Evolutionary conservation across 257 asterid species (phyloP).

Genomic region (Ehretia macrophylla): DNA sequence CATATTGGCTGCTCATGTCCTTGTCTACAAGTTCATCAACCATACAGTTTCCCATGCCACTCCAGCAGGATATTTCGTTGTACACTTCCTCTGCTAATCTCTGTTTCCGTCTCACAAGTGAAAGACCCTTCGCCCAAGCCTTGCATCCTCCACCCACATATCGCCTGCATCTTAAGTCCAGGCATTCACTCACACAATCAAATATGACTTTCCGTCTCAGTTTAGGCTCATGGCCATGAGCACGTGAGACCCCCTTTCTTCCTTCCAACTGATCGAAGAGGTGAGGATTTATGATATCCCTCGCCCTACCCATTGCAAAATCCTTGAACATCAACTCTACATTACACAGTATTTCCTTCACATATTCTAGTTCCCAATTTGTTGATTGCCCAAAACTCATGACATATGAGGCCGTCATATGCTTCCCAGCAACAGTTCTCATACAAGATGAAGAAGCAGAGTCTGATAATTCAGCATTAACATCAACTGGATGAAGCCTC

Average conservation of each 20-base stretch:
- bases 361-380: slow-evolving; percentile 58
- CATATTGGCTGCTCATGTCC: slow-evolving; percentile 77
- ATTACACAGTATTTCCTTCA: slow-evolving; percentile 52
- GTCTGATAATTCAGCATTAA: slow-evolving; percentile 62
- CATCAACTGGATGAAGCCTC: slow-evolving; percentile 33
- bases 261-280: slow-evolving; percentile 53
- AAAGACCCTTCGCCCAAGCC: slow-evolving; percentile 53
- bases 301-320: slow-evolving; percentile 50
- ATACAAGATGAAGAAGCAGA: slow-evolving; percentile 66
- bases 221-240: slow-evolving; percentile 25
- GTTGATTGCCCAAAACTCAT: slow-evolving; percentile 9
- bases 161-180: slow-evolving; percentile 51
- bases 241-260: slow-evolving; percentile 16
- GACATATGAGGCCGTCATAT: slow-evolving; percentile 8
- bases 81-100: slow-evolving; percentile 60
- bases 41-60: slow-evolving; percentile 51
- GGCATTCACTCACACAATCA: slow-evolving; percentile 61
- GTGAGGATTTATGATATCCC: slow-evolving; percentile 37
- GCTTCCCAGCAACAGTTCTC: slow-evolving; percentile 18
- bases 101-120: slow-evolving; percentile 39
- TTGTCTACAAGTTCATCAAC: slow-evolving; percentile 88
- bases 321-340: slow-evolving; percentile 54
- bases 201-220: slow-evolving; percentile 46
- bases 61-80: slow-evolving; percentile 62
- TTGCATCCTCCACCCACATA: slow-evolving; percentile 50